phyloP scores from a whole-genome alignment of 2,329 filamentous ascomycete genomes.

The Stachybotrys elegans region DNA sequence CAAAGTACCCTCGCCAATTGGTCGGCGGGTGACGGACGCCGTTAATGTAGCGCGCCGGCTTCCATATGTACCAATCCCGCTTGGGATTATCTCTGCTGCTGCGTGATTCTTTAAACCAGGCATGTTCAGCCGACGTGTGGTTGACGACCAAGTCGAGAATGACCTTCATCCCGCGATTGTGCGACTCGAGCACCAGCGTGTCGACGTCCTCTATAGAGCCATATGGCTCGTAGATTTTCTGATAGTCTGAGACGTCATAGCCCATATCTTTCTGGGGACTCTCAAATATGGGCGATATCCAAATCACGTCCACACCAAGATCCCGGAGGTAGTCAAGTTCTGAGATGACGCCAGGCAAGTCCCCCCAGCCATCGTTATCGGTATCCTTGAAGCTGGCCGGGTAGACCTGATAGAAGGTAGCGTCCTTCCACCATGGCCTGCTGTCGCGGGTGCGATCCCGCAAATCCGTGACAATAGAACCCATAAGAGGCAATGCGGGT shows the following conservation, averaged over 20 bases:
- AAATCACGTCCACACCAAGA: constrained; percentile 58
- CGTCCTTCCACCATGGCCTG: constrained; percentile 41
- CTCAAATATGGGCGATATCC: constrained; percentile 49
- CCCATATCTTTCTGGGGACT: constrained; percentile 64
- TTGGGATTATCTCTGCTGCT: constrained; percentile 45
- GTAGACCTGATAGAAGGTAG: constrained; percentile 48
- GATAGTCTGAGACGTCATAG: constrained; percentile 68
- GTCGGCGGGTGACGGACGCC: constrained; percentile 55
- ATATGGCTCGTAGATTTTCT: constrained; percentile 60
- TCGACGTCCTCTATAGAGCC: constrained; percentile 65
- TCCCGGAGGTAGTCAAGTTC: constrained; percentile 60
- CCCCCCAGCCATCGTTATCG: constrained; percentile 58
- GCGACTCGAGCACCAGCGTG: constrained; percentile 52
- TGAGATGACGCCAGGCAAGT: constrained; percentile 59
- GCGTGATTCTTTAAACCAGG: constrained; percentile 53
- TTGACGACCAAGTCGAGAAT: constrained; percentile 72
- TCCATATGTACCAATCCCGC: constrained; percentile 64
- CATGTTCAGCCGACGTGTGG: constrained; percentile 54
- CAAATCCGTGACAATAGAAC: constrained; percentile 24
- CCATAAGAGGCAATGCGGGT: too few species aligned
- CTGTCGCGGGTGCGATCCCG: constrained; percentile 25
- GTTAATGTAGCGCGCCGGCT: constrained; percentile 47
- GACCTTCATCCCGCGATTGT: constrained; percentile 57
- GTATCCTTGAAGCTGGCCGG: constrained; percentile 55
- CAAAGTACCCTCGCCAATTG: constrained; percentile 47